Conservation (phyloP, 225 moss, liverwort and hornwort genomes). For the Climacium dendroides region DNA sequence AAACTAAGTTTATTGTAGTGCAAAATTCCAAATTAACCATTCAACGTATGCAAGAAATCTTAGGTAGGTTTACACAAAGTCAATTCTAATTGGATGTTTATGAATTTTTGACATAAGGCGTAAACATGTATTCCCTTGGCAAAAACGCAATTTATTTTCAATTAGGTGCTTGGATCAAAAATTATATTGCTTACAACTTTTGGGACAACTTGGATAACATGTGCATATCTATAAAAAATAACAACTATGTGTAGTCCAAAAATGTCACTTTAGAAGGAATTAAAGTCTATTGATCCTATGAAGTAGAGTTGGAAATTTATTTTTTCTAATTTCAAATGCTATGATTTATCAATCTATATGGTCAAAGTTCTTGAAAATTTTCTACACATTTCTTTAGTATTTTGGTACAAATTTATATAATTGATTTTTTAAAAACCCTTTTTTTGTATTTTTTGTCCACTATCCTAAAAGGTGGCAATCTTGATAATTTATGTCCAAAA, state of each 20-base stretch:
- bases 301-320: background rate
- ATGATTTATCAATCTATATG: rapidly evolving
- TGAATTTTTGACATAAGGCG: background rate
- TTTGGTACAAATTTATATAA: rapidly evolving
- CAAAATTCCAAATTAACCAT: background rate
- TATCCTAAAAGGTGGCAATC: background rate
- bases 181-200: background rate
- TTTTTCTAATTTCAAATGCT: background rate
- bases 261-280: background rate
- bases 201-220: rapidly evolving
- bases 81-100: background rate
- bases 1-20: background rate
- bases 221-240: background rate
- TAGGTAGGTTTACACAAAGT: background rate
- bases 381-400: rapidly evolving
- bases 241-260: background rate
- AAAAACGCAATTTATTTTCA: background rate
- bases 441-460: background rate
- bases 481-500: background rate
- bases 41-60: background rate
- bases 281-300: background rate
- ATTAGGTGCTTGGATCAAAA: rapidly evolving
- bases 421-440: background rate
- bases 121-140: background rate
- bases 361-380: background rate